Evolutionary conservation across 1,284 basidiomycete genomes (phyloP), one percentile per base, ranked within the genome.

Genomic region (Termitomyces sp.): DNA sequence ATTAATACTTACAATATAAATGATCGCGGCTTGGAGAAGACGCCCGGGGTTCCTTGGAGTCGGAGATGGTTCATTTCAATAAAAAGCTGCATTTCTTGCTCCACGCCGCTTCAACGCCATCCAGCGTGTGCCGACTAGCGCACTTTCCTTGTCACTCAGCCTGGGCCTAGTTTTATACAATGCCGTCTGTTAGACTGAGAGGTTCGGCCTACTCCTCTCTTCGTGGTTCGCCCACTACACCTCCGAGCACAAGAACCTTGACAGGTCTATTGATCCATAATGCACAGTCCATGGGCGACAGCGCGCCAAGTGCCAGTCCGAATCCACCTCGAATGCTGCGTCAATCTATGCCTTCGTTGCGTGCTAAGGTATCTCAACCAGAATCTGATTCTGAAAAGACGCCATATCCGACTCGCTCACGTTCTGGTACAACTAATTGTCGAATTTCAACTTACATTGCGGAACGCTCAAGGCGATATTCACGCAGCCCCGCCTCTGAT

Each of bases 141-240:
- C 17, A 19, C 15, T 21, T 10, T 21, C 31, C 43, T 49, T 19
- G 17, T 5, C 28, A 26, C 8, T 8, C 12, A 13, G 19, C 8
- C n/a, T 31, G 34, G 10, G 28, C 50, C 17, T 15, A 8, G 26
- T 30, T 13, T 17, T 13, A 5, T 19, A 12, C 53, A 33, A 82
- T 83, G 81, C 81, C 82, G 33, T 84, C 82, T 45, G 77, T 86
- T 45, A 73, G 81, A 61, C 73, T 86, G 31, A 75, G 71, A 63
- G 70, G 76, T 28, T 72, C 73, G 53, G 54, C 64, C 2, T 81
- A 81, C 63, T 67, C 73, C 17, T 68, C 67, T 39, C 67, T 80
- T 36, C 61, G 68, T 42, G 73, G 75, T 33, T 53, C 58, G 8
- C 59, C 61, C n/a, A 50, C 53, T 48, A 45, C 57, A 19, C 50